A percentile compares a stretch with the other conserved stretches of the same genome.
phyloP scores from a whole-genome alignment of 2,329 filamentous ascomycete species.

The Capronia americana region DNA sequence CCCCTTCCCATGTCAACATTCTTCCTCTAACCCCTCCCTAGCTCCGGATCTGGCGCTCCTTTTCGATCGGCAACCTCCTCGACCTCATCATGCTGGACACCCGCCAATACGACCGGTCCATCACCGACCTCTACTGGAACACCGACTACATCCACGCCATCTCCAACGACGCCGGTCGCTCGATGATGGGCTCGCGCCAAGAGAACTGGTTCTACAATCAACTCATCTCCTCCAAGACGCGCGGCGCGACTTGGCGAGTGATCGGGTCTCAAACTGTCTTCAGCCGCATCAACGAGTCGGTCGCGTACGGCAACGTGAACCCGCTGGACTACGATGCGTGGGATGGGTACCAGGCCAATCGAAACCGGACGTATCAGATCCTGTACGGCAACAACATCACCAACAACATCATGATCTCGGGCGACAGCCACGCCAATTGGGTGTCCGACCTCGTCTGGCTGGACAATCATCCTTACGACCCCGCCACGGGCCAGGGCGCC shows the following conservation, averaged over 20 bases:
- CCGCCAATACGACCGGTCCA: conserved; percentile 70
- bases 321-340: conserved; percentile 64
- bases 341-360: conserved; percentile 72
- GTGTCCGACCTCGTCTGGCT: conserved; percentile 66
- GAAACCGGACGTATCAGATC: conserved; percentile 72
- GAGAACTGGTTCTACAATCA: conserved; percentile 76
- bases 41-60: conserved; percentile 71
- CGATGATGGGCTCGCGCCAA: conserved; percentile 73
- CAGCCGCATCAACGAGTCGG: conserved; percentile 60
- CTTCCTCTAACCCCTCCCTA: conserved; percentile 1
- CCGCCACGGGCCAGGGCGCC: conserved; percentile 59
- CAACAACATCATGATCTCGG: conserved; percentile 76
- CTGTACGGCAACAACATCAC: conserved; percentile 71
- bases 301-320: conserved; percentile 50
- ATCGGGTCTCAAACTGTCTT: conserved; percentile 76
- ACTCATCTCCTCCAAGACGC: conserved; percentile 63
- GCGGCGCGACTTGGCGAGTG: conserved; percentile 73
- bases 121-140: conserved; percentile 67
- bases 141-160: conserved; percentile 67
- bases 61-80: conserved; percentile 69
- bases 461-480: conserved; percentile 60
- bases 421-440: conserved; percentile 73
- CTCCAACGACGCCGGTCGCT: conserved; percentile 69
- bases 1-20: conserved; percentile 35
- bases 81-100: conserved; percentile 74